These are phyloP conservation scores for Meyerozyma guilliermondii DNA, from an alignment of 1,139 yeast species.

Conservation along the genomic window DNA sequence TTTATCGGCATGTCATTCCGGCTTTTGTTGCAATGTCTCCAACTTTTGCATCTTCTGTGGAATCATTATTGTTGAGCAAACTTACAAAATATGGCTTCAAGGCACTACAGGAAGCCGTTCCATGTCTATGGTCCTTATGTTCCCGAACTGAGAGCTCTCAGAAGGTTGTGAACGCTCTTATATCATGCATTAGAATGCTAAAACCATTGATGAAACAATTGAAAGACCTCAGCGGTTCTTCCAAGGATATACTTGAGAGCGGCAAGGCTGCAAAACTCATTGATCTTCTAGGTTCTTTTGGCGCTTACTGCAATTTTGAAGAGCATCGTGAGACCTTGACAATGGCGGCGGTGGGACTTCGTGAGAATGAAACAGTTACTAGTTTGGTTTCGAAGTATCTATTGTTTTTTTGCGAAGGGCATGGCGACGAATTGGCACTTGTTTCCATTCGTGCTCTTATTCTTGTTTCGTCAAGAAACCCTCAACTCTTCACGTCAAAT, in stretches of 20 bases:
- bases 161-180: constrained; percentile 55
- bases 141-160: constrained; percentile 37
- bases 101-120: constrained; percentile 67
- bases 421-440: constrained; percentile 28
- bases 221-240: constrained; percentile 6
- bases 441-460: constrained; percentile 56
- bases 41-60: constrained; percentile 47
- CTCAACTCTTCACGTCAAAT: constrained; percentile 55
- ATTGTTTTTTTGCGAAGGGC: constrained; percentile 42
- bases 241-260: constrained; percentile 18
- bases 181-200: constrained; percentile 50
- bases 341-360: constrained; percentile 36
- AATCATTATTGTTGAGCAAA: constrained; percentile 44
- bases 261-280: constrained; percentile 52
- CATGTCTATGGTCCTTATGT: constrained; percentile 57
- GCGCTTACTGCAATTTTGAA: constrained; percentile 60
- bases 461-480: constrained; percentile 53
- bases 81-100: constrained; percentile 53
- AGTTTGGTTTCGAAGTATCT: constrained; percentile 54
- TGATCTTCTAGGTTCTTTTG: constrained; percentile 64
- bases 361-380: constrained; percentile 48
- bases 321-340: constrained; percentile 35
- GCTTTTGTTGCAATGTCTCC: constrained; percentile 42
- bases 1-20: constrained; percentile 48
- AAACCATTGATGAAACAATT: constrained; percentile 32